Evolutionary conservation across 331 rosid species (phyloP).

Genomic region (Rosa hybrid): DNA sequence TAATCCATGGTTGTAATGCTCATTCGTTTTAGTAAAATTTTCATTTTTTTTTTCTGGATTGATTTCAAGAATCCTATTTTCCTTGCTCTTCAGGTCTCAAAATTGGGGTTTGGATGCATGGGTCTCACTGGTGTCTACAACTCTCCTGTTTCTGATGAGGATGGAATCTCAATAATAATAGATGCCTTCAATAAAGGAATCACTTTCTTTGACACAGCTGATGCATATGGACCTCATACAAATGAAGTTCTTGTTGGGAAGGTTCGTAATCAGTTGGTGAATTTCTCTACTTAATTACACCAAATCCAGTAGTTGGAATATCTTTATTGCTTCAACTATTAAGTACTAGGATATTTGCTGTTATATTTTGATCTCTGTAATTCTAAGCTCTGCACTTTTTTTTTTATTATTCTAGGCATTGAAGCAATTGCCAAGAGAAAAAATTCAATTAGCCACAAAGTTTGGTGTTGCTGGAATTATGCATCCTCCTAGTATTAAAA

Average conservation of each 20-base stretch:
- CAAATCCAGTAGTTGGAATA: not conserved
- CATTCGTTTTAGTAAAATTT: too few species aligned
- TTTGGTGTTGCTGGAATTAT: conserved; percentile 37
- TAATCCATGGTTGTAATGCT: too few species aligned
- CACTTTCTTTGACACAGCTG: conserved; percentile 67
- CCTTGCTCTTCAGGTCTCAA: conserved; percentile 41
- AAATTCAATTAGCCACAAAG: conserved; percentile 66
- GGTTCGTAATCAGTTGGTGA: conserved; percentile 26
- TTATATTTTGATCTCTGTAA: not conserved
- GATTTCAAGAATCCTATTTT: not conserved
- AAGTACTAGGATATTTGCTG: not conserved
- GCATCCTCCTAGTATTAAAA: not conserved
- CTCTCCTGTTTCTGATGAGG: conserved; percentile 52
- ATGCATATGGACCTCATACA: conserved; percentile 43
- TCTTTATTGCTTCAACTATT: not conserved
- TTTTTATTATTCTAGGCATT: conserved; percentile 34
- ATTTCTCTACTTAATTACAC: not conserved
- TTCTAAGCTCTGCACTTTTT: not conserved
- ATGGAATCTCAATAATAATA: conserved; percentile 44
- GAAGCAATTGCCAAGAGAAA: conserved; percentile 59
- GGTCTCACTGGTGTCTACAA: conserved; percentile 41
- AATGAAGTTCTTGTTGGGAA: conserved; percentile 61
- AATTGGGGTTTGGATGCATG: conserved; percentile 44
- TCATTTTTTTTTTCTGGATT: too few species aligned
- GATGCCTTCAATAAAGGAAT: conserved; percentile 48